Evolutionary conservation across 2,329 filamentous ascomycete genomes (phyloP), one percentile per base, ranked within the genome.

Genomic region (Scedosporium aurantiacum): DNA sequence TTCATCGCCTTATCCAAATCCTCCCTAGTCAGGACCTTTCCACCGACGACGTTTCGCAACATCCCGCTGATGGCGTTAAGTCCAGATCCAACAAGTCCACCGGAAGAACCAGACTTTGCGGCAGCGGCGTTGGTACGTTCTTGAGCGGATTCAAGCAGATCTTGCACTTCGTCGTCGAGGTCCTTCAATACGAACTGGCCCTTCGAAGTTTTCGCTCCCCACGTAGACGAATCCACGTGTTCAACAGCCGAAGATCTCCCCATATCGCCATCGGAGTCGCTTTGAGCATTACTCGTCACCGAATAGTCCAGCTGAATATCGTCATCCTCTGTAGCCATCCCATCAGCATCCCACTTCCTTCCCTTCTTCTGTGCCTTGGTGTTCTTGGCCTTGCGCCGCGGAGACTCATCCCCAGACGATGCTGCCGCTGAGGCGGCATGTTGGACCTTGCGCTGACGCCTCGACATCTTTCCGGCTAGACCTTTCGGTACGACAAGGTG

Each of bases 111-210:
- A 2, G 78, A 68, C 57, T 82, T 80, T n/a, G 74, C 66, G 1
- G 74, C 71, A 1, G 77, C 73, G 4, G 75, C 72, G 64, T 82
- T 83, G 28, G 61, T 57, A 66, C 85, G 85, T 8, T 83, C 83
- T 67, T 91, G 86, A n/a, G 90, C 90, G 23, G 87, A 84, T 40
- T 90, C 85, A 54, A 99, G 79, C 62, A 99, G 97, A 41, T 86
- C 88, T 68, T 96, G 87, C 16, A 99, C 91, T 74, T 99, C 91
- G 66, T 96, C 91, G 64, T 92, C 93, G 5, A 99, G 76, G 69
- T 99, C 94, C 70, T 90, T 96, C 65, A 99, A 78, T 57, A 97
- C 87, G 68, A 97, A 99, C 70, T 97, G 90, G 59, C 94, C 94
- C 75, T 93, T 92, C 60, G 82, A 83, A 14, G 89, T 96, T 69